Conservation (phyloP, 495 filamentous ascomycete genomes). For the Beverwykella pulmonaria region DNA sequence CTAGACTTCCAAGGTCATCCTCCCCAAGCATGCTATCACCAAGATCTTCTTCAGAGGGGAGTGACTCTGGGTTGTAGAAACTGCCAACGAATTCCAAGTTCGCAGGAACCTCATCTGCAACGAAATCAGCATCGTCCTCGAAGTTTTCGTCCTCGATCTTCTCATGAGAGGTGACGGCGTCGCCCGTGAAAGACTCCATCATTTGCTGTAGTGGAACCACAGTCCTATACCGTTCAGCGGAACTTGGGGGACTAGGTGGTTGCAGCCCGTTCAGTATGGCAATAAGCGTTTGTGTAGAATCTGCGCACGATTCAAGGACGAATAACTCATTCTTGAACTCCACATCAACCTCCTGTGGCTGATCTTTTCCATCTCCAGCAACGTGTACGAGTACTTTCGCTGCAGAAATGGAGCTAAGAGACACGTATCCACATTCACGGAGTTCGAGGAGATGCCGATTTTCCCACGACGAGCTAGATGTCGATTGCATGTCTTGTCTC, state of each 20-base stretch:
- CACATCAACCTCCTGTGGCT: conserved; percentile 65
- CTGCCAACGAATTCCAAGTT: conserved; percentile 65
- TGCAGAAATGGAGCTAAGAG: conserved; percentile 80
- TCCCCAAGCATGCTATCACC: conserved; percentile 54
- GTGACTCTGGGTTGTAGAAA: conserved; percentile 56
- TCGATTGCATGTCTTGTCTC: conserved; percentile 1
- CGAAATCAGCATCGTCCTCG: conserved; percentile 43
- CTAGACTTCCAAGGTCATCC: conserved; percentile 48
- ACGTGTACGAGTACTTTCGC: conserved; percentile 67
- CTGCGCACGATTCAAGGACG: conserved; percentile 91
- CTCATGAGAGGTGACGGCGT: conserved; percentile 60
- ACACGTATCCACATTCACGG: conserved; percentile 74
- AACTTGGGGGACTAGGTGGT: conserved; percentile 79
- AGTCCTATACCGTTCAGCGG: conserved; percentile 82
- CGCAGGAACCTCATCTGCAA: conserved; percentile 55
- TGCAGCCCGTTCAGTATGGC: conserved; percentile 76
- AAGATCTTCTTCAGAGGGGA: conserved; percentile 49
- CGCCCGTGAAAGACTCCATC: conserved; percentile 83
- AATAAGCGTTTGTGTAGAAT: conserved; percentile 93
- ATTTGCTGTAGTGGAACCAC: conserved; percentile 84
- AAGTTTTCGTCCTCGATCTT: conserved; percentile 24
- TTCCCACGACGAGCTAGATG: conserved; percentile 46
- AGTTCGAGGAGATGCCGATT: conserved; percentile 67
- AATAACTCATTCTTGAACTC: conserved; percentile 83
- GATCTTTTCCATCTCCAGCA: conserved; percentile 54